phyloP scores from a whole-genome alignment of 768 basidiomycete species.

The Lyophyllum shimeji region DNA sequence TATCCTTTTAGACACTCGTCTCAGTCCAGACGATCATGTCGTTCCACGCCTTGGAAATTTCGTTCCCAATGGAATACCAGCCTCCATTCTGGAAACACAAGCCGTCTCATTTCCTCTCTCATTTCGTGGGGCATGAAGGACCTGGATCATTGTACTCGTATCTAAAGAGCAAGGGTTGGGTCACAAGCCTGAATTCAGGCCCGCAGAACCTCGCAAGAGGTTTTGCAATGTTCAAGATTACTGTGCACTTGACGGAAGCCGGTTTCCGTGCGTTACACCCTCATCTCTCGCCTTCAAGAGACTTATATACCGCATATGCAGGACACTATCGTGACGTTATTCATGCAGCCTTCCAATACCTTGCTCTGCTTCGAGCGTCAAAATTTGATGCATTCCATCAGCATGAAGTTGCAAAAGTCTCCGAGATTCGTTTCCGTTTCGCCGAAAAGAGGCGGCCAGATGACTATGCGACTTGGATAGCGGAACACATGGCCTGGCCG shows the following conservation, averaged over 20 bases:
- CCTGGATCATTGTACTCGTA: constrained; percentile 89
- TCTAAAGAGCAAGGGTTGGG: constrained; percentile 88
- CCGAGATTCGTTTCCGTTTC: constrained; percentile 79
- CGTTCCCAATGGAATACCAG: constrained; percentile 76
- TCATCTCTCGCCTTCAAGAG: background rate
- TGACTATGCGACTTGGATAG: constrained; percentile 72
- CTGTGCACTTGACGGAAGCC: constrained; percentile 74
- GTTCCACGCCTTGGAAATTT: constrained; percentile 80
- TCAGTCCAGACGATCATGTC: constrained; percentile 89
- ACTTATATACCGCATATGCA: constrained; percentile 25
- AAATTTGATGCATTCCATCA: constrained; percentile 67
- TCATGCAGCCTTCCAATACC: constrained; percentile 74
- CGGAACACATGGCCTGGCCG: constrained; percentile 78
- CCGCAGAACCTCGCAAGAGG: constrained; percentile 73
- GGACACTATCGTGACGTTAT: constrained; percentile 76
- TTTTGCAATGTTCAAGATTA: constrained; percentile 89
- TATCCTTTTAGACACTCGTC: constrained; percentile 61
- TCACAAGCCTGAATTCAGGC: constrained; percentile 70
- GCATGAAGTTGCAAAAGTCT: constrained; percentile 70
- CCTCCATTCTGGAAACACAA: constrained; percentile 74
- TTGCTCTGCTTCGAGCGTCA: constrained; percentile 65
- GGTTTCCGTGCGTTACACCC: constrained; percentile 69
- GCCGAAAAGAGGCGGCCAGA: constrained; percentile 82
- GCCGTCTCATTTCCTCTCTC: constrained; percentile 72
- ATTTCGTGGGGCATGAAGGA: constrained; percentile 91